These are phyloP conservation scores for Yamadazyma blattariae DNA, from an alignment of 1,139 yeast genomes.

Conservation along the genomic window DNA sequence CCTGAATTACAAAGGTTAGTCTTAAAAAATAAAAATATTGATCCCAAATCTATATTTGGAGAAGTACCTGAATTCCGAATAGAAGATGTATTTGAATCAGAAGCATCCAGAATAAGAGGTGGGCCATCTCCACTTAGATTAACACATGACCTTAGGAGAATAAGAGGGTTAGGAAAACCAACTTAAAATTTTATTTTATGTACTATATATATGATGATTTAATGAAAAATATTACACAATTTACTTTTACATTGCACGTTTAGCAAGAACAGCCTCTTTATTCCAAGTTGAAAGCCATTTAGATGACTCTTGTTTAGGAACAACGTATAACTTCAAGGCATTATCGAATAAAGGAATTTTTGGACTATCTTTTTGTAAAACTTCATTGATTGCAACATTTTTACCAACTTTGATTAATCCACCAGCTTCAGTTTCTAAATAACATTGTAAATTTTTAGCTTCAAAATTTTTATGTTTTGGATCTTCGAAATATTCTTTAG, in stretches of 20 bases:
- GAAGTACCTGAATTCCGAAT: conserved; percentile 67
- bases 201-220: conserved; percentile 4
- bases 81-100: conserved; percentile 62
- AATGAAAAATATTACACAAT: too few species aligned
- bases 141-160: too few species aligned
- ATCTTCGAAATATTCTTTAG: conserved; percentile 68
- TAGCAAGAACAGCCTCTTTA: conserved; percentile 60
- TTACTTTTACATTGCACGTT: conserved; percentile 14
- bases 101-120: conserved; percentile 48
- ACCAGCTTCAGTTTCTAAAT: conserved; percentile 78
- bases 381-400: conserved; percentile 63
- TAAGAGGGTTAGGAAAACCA: too few species aligned
- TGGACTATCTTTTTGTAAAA: conserved; percentile 61
- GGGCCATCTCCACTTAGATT: conserved; percentile 50
- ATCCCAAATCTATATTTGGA: conserved; percentile 78
- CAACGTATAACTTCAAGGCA: conserved; percentile 69
- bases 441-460: conserved; percentile 62
- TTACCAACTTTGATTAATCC: conserved; percentile 87
- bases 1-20: conserved; percentile 56
- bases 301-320: conserved; percentile 67
- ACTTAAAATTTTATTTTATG: conserved; percentile 21
- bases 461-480: conserved; percentile 61
- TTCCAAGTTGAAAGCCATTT: conserved; percentile 69
- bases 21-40: conserved; percentile 54
- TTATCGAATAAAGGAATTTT: conserved; percentile 77